These are phyloP conservation scores for Debaryomyces udenii DNA, from an alignment of 1,139 yeast species.

Conservation along the genomic window DNA sequence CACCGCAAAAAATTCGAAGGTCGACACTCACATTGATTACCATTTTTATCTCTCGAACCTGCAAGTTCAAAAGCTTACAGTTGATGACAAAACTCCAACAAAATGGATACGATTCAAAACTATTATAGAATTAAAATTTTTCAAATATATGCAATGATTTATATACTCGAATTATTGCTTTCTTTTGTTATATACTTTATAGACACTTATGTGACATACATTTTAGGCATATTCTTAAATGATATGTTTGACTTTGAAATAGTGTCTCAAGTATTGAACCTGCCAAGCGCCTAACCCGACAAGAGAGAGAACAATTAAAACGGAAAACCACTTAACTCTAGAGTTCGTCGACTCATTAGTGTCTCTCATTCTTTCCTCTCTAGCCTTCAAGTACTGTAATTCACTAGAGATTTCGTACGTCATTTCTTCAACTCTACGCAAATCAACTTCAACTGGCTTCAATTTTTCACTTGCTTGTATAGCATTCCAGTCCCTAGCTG, in stretches of 20 bases:
- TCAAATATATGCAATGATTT: not conserved
- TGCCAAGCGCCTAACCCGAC: slow-evolving; percentile 89
- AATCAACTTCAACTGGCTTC: slow-evolving; percentile 88
- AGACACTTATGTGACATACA: slow-evolving; percentile 1
- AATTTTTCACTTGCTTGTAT: slow-evolving; percentile 90
- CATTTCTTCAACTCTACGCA: slow-evolving; percentile 81
- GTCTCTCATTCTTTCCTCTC: slow-evolving; percentile 93
- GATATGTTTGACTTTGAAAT: slow-evolving; percentile 92
- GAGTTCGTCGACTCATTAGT: slow-evolving; percentile 93
- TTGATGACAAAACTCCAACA: slow-evolving; percentile 1
- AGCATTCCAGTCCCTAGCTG: slow-evolving; percentile 97
- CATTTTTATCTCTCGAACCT: slow-evolving; percentile 4
- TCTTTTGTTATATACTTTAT: slow-evolving; percentile 3
- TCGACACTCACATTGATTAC: not conserved
- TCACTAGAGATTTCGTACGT: slow-evolving; percentile 79
- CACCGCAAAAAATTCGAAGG: not conserved
- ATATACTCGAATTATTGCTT: not conserved
- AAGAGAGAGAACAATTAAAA: slow-evolving; percentile 66
- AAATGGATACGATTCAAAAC: slow-evolving; percentile 1
- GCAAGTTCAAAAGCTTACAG: slow-evolving; percentile 3
- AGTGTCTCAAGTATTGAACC: slow-evolving; percentile 84
- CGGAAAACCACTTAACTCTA: slow-evolving; percentile 83
- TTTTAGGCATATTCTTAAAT: slow-evolving; percentile 47
- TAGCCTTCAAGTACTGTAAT: slow-evolving; percentile 75
- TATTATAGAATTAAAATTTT: slow-evolving; percentile 2